Conservation (phyloP, 441 rosid species). For the Pelargonium fulgidum region DNA sequence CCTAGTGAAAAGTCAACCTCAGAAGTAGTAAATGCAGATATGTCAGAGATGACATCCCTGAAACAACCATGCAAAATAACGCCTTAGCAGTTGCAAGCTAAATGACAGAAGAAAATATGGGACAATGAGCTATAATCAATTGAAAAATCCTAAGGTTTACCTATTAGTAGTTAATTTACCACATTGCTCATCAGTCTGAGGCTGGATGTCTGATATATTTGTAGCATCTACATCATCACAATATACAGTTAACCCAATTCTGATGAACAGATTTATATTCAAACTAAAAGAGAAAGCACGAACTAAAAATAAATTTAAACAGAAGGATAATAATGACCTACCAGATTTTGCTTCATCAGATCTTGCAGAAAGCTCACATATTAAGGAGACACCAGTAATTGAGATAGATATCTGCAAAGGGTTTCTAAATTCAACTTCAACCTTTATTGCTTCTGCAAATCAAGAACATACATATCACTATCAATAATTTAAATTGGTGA, state of each 20-base stretch:
- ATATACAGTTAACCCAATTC: constrained; percentile 17
- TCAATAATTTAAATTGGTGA: neutral
- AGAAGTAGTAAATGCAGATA: constrained; percentile 53
- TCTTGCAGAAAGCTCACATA: constrained; percentile 59
- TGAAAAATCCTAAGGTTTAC: constrained; percentile 19
- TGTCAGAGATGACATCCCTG: constrained; percentile 47
- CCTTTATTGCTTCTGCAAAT: constrained; percentile 71
- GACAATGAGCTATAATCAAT: neutral
- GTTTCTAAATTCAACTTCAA: constrained; percentile 68
- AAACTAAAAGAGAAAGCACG: constrained; percentile 9
- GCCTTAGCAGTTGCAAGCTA: constrained; percentile 17
- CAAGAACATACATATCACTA: constrained; percentile 8
- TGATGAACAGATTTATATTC: neutral
- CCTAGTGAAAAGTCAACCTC: constrained; percentile 57
- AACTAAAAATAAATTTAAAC: constrained; percentile 12
- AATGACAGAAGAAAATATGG: constrained; percentile 7
- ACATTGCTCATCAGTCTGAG: constrained; percentile 35
- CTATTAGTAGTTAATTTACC: constrained; percentile 31
- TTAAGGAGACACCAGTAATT: constrained; percentile 60
- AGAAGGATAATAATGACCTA: constrained; percentile 30
- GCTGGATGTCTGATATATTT: constrained; percentile 38
- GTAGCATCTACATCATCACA: constrained; percentile 38
- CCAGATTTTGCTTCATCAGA: constrained; percentile 62
- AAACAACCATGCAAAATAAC: constrained; percentile 19
- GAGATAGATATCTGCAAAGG: constrained; percentile 75